These are phyloP conservation scores for Sapria himalayana DNA, from an alignment of 345 rosid species.

Conservation along the genomic window DNA sequence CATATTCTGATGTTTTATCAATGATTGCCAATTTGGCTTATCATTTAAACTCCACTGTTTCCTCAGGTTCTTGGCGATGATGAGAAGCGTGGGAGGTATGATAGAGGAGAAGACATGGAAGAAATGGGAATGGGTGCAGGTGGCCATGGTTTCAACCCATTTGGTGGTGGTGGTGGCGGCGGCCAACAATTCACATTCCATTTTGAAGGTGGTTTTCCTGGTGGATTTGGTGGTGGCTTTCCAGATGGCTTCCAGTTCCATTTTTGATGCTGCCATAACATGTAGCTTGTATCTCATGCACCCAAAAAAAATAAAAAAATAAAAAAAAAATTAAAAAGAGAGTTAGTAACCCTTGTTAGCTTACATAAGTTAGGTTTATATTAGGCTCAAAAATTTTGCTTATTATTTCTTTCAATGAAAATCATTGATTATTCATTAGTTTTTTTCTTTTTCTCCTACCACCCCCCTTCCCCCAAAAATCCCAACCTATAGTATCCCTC, in stretches of 20 bases:
- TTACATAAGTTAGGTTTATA: too few species aligned
- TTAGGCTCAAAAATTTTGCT: too few species aligned
- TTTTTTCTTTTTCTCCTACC: too few species aligned
- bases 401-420: too few species aligned
- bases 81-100: slow-evolving; percentile 66
- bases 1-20: too few species aligned
- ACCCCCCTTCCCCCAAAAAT: too few species aligned
- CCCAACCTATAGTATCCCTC: too few species aligned
- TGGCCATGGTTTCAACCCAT: slow-evolving; percentile 58
- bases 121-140: slow-evolving; percentile 74
- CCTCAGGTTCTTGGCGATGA: slow-evolving; percentile 75
- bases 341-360: too few species aligned
- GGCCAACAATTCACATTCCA: slow-evolving; percentile 65
- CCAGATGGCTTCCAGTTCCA: slow-evolving; percentile 58
- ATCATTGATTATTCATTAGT: too few species aligned
- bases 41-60: background rate
- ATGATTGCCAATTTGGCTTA: background rate
- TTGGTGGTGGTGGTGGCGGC: slow-evolving; percentile 70
- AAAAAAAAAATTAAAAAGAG: too few species aligned
- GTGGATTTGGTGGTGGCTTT: slow-evolving; percentile 45
- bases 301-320: too few species aligned
- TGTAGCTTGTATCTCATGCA: background rate
- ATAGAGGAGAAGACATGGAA: slow-evolving; percentile 91
- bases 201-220: slow-evolving; percentile 85
- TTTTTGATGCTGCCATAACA: slow-evolving; percentile 17